phyloP scores from a whole-genome alignment of 2,329 filamentous ascomycete genomes.

The Aspergillus melleus region DNA sequence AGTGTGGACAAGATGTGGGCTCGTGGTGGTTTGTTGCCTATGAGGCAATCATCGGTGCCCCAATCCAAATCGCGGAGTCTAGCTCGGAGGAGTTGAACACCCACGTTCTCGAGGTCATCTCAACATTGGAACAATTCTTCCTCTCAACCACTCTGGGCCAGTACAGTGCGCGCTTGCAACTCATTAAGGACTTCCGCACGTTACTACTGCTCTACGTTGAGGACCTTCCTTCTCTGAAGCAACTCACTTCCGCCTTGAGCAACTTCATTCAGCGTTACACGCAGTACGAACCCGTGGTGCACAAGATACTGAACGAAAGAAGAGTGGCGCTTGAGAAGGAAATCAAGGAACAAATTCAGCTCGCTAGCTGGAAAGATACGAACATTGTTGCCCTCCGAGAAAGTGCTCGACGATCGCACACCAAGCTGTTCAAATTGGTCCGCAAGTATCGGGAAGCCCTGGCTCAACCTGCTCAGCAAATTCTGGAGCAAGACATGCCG shows the following conservation, averaged over 20 bases:
- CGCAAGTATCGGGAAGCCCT: constrained; percentile 83
- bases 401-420: constrained; percentile 85
- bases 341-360: constrained; percentile 86
- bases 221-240: constrained; percentile 59
- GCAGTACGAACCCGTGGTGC: constrained; percentile 67
- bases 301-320: constrained; percentile 66
- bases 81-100: constrained; percentile 59
- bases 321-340: constrained; percentile 79
- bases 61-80: constrained; percentile 64
- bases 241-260: constrained; percentile 64
- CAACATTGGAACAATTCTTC: constrained; percentile 77
- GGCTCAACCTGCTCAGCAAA: constrained; percentile 68
- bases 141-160: constrained; percentile 77
- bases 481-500: constrained; percentile 45
- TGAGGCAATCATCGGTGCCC: constrained; percentile 78
- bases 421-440: constrained; percentile 87
- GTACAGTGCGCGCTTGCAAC: constrained; percentile 68
- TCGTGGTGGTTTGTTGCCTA: constrained; percentile 98
- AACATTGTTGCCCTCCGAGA: constrained; percentile 88
- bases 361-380: constrained; percentile 97
- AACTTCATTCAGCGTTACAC: constrained; percentile 78
- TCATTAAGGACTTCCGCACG: constrained; percentile 63
- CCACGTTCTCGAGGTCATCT: constrained; percentile 70
- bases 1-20: constrained; percentile 73
- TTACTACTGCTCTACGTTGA: constrained; percentile 64